Conservation (phyloP, 345 rosid genomes). For the Lepidium didymum region DNA sequence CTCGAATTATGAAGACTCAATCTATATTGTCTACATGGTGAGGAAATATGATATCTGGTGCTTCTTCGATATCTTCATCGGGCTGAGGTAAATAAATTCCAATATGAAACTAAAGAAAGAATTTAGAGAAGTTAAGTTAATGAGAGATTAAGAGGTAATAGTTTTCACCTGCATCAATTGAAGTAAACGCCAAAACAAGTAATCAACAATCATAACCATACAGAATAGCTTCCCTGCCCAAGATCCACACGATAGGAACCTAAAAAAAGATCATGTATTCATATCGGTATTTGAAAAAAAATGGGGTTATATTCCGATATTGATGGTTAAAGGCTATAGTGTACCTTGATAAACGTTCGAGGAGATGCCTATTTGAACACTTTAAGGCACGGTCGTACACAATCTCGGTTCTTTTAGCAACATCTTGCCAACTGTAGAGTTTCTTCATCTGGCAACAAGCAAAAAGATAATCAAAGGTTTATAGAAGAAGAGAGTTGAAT, state of each 20-base stretch:
- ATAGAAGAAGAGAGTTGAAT: background rate
- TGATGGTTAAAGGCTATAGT: constrained; percentile 3
- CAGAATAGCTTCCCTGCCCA: constrained; percentile 96
- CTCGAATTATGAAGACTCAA: background rate
- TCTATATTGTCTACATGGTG: background rate
- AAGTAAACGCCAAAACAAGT: constrained; percentile 63
- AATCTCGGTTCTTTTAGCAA: constrained; percentile 86
- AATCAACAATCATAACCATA: constrained; percentile 87
- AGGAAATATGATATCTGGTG: constrained; percentile 40
- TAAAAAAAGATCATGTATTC: constrained; percentile 13
- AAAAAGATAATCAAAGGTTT: background rate
- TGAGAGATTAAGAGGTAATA: background rate
- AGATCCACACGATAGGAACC: constrained; percentile 86
- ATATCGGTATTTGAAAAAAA: background rate
- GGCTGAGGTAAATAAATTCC: constrained; percentile 39
- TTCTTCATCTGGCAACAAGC: constrained; percentile 43
- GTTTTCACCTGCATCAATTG: constrained; percentile 51
- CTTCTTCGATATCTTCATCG: constrained; percentile 65
- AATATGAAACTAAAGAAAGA: background rate
- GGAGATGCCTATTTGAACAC: constrained; percentile 54
- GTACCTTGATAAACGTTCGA: constrained; percentile 64
- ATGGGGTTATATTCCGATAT: background rate
- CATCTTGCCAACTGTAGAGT: constrained; percentile 95
- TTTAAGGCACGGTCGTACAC: constrained; percentile 73
- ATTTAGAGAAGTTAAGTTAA: background rate